These are phyloP conservation scores for Pichia sp. DNA, from an alignment of 1,139 yeast genomes.

Conservation along the genomic window DNA sequence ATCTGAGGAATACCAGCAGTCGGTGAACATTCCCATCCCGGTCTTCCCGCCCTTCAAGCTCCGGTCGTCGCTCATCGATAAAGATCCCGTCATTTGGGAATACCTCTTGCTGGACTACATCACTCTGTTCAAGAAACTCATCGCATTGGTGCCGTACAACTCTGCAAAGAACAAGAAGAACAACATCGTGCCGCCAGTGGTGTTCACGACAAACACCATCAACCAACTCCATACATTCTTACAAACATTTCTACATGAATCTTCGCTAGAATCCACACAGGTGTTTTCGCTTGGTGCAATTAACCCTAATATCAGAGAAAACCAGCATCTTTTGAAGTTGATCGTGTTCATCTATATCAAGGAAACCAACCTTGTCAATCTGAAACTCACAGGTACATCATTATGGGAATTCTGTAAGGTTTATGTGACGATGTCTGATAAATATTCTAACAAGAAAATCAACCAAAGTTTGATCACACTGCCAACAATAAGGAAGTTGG, in stretches of 20 bases:
- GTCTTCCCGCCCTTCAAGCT: constrained; percentile 72
- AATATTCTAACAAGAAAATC: constrained; percentile 21
- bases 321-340: constrained; percentile 46
- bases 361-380: constrained; percentile 50
- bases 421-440: constrained; percentile 40
- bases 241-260: constrained; percentile 56
- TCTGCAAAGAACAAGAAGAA: constrained; percentile 5
- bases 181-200: constrained; percentile 18
- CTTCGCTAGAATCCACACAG: constrained; percentile 55
- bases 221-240: constrained; percentile 59
- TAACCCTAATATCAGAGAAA: constrained; percentile 61
- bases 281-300: constrained; percentile 67
- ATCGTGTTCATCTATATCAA: constrained; percentile 54
- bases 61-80: constrained; percentile 70
- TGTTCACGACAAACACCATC: constrained; percentile 49
- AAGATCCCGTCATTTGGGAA: constrained; percentile 81
- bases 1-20: constrained; percentile 5
- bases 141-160: constrained; percentile 24
- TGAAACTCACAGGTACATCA: constrained; percentile 56
- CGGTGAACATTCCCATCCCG: constrained; percentile 51
- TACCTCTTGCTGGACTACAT: constrained; percentile 67
- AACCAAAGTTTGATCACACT: constrained; percentile 40
- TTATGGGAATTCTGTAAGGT: constrained; percentile 62
- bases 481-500: constrained; percentile 47
- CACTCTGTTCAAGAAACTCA: constrained; percentile 45